phyloP scores from a whole-genome alignment of 1,284 basidiomycete species.

The Ustilago nuda region DNA sequence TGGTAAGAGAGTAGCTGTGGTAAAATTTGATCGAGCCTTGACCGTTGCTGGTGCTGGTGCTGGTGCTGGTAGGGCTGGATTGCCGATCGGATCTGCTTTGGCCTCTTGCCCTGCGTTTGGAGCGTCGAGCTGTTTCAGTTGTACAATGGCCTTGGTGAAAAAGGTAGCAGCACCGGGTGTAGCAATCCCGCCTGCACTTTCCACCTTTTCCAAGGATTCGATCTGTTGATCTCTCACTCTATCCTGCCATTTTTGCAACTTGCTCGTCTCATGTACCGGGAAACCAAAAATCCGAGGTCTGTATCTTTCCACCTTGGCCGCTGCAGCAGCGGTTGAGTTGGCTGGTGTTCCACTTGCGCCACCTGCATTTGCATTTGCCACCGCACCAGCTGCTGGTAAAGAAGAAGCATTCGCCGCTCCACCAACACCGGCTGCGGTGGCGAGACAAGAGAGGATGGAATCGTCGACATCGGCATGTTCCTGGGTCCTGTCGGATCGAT shows the following conservation, averaged over 20 bases:
- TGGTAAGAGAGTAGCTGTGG: slow-evolving; percentile 18
- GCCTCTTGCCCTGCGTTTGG: background rate
- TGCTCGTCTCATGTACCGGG: slow-evolving; percentile 66
- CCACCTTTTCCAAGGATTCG: slow-evolving; percentile 52
- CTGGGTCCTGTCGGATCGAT: slow-evolving; percentile 24
- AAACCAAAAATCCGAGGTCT: slow-evolving; percentile 68
- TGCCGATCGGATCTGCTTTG: background rate
- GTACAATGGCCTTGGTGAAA: slow-evolving; percentile 29
- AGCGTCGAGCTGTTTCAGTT: background rate
- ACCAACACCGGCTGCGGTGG: background rate
- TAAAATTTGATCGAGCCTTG: background rate
- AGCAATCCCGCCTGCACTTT: slow-evolving; percentile 45
- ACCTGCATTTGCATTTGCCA: slow-evolving; percentile 11
- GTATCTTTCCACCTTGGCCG: slow-evolving; percentile 63
- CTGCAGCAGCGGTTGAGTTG: slow-evolving; percentile 44
- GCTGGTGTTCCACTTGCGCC: slow-evolving; percentile 11
- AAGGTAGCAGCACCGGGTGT: slow-evolving; percentile 42
- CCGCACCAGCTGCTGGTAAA: slow-evolving; percentile 13
- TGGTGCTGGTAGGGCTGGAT: slow-evolving; percentile 3
- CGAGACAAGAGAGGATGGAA: slow-evolving; percentile 41
- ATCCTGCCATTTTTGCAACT: slow-evolving; percentile 68
- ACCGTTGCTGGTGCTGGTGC: slow-evolving; percentile 9
- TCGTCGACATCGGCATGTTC: slow-evolving; percentile 73
- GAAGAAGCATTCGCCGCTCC: slow-evolving; percentile 30
- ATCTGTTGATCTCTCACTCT: slow-evolving; percentile 56